Conservation (phyloP, 1,139 yeast species). For the Lodderomyces orthopsilosis region DNA sequence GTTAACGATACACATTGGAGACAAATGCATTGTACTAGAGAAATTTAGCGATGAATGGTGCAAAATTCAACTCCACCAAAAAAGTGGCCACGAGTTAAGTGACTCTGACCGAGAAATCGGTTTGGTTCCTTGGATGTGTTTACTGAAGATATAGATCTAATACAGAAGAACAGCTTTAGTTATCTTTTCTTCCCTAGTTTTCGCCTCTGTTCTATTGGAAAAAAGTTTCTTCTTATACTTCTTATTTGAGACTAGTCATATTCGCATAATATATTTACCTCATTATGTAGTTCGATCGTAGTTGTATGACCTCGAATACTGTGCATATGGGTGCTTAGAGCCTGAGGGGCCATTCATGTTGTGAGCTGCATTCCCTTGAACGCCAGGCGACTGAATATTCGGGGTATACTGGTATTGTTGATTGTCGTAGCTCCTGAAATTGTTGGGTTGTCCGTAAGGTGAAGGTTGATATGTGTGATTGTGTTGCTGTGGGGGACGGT, state of each 20-base stretch:
- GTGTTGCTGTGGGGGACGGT: no score
- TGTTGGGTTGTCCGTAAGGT: conserved; percentile 4
- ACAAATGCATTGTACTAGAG: conserved; percentile 25
- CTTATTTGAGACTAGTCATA: no score
- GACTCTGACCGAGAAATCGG: conserved; percentile 20
- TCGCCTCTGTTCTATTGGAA: no score
- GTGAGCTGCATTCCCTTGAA: conserved; percentile 2
- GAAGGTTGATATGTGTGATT: conserved; percentile 1
- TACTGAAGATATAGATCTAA: conserved; percentile 16
- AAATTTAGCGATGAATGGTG: conserved; percentile 45
- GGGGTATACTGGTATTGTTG: conserved; percentile 14
- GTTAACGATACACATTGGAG: conserved; percentile 30
- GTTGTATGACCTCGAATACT: conserved; percentile 4
- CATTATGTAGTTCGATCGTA: not conserved
- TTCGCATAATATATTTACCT: not conserved
- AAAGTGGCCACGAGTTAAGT: conserved; percentile 8
- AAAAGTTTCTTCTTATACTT: no score
- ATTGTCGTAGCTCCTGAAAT: conserved; percentile 12
- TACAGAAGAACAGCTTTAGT: no score
- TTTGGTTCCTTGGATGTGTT: conserved; percentile 35
- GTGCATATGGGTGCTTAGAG: conserved; percentile 12
- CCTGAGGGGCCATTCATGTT: conserved; percentile 5
- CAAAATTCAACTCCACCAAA: conserved; percentile 19
- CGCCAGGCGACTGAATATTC: not conserved
- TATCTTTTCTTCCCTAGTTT: not conserved